Evolutionary conservation across 176 grass and related monocot genomes (phyloP), one percentile per base, ranked within the genome.

Genomic region (barley (Hordeum vulgare)): DNA sequence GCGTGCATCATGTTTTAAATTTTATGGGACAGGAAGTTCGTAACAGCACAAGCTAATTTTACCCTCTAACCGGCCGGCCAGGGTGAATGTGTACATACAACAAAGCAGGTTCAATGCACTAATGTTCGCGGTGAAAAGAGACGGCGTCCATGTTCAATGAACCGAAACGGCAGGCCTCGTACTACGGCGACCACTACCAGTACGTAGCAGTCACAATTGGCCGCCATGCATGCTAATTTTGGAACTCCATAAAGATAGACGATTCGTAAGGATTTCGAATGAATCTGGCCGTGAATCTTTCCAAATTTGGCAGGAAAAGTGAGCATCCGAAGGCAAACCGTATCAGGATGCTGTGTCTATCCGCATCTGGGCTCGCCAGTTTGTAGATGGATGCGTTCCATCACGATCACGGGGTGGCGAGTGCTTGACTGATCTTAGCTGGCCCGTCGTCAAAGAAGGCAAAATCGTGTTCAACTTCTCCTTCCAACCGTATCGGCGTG

Each of bases 131-230:
- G 36, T 74, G 64, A 82, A 72, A 82, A 61, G 25, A 74, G 14
- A 78, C 17, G 29, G 8, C 58, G 84, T 76, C 44, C 35, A 83
- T 2, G 29, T 86, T 83, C 88, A 74, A 61, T 61, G 79, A 90
- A 90, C 74, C 74, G 49, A 45, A 23, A 8, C n/a, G 1, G 2
- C 29, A 62, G 75, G 37, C 33, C 6, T 2, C 42, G 12, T 25
- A 7, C 33, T 0, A 25, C 14, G n/a, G 15, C 29, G 2, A 23
- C 4, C 10, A 31, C 17, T 25, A 34, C 27, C 70, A 12, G 15
- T 6, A n/a, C n/a, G n/a, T n/a, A 62, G 4, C 1, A 58, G 75
- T 83, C 66, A 53, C 57, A 64, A 57, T 58, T 79, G 75, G 75
- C 28, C 4, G 25, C 18, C 29, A 6, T 69, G 44, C 24, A 28